Percentiles rank a stretch among this genome's conserved stretches.
phyloP scores from a whole-genome alignment of 176 grass and related monocot genomes.

The Neostapfia colusana region DNA sequence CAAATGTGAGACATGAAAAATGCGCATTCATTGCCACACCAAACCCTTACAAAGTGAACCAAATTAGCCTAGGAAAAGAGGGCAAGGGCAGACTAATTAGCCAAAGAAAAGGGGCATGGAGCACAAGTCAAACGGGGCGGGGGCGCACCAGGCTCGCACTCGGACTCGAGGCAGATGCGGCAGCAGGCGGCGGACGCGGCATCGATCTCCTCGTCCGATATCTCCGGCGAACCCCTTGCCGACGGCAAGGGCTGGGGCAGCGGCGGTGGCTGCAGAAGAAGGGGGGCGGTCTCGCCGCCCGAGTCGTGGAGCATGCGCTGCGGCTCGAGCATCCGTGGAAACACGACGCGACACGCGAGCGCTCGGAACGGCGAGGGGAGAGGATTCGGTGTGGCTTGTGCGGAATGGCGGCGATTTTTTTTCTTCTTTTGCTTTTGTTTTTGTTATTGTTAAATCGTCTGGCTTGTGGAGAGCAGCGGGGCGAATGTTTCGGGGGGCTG shows the following conservation, averaged over 20 bases:
- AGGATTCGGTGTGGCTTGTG: neutral
- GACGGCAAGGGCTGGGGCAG: neutral
- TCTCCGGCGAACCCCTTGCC: slow-evolving; percentile 30
- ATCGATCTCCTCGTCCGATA: slow-evolving; percentile 68
- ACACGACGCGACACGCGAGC: neutral
- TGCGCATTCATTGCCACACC: neutral
- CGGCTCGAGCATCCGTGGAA: slow-evolving; percentile 28
- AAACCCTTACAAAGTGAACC: neutral
- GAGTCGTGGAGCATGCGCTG: slow-evolving; percentile 11
- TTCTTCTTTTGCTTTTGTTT: neutral
- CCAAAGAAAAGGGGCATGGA: neutral
- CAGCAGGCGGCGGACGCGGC: slow-evolving; percentile 65
- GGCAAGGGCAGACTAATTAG: neutral
- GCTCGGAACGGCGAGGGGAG: neutral
- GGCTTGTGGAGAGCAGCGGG: neutral
- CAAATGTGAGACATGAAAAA: neutral
- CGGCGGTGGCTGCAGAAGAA: slow-evolving; percentile 21
- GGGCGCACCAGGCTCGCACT: slow-evolving; percentile 52
- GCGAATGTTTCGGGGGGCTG: too few relatives aligned
- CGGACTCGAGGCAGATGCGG: slow-evolving; percentile 82
- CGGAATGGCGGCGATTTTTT: neutral
- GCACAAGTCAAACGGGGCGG: neutral
- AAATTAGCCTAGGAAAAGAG: neutral
- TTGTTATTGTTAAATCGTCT: too few relatives aligned
- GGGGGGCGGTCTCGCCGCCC: slow-evolving; percentile 1